Evolutionary conservation across 2,329 filamentous ascomycete genomes (phyloP), one percentile per base, ranked within the genome.

Genomic region (Cladosporium sp.): DNA sequence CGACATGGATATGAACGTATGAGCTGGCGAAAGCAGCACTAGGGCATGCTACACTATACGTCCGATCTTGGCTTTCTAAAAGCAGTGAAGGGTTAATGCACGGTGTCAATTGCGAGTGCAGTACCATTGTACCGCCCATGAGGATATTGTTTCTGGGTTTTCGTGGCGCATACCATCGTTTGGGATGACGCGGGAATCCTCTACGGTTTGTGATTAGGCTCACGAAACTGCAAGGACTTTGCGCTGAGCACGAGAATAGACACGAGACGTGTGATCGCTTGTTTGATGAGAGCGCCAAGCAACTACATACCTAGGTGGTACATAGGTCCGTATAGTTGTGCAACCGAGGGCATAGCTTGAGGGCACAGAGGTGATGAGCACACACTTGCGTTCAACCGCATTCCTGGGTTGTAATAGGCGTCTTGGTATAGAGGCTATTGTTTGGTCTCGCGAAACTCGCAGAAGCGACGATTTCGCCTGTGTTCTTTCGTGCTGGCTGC

Each of bases 361-460:
- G 9, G 16, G 19, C 19, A 13, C 19, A 40, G 38, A 2, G 27
- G 29, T 15, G 40, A 20, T n/a, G 20, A 16, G 6, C 13, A 18
- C 20, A 18, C 13, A 13, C 41, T 22, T 43, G 29, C 22, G 13
- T 29, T 43, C 41, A 35, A 19, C 41, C 22, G 41, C 41, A 19
- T 19, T 22, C 6, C 3, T 29, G 22, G 5, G 22, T 27, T 4
- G 22, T 27, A 27, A 9, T 27, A 5, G 32, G 41, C 30, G 41
- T 27, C 30, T 43, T 43, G 41, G 41, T 43, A 43, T 35, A n/a
- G 13, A 35, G 12, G n/a, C 32, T 35, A 35, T 35, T 7, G 32
- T 35, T n/a, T 15, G 32, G 7, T 2, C 2, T 35, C 32, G 32
- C 32, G n/a, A n/a, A n/a, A n/a, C n/a, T n/a, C n/a, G n/a, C n/a